A percentile compares a stretch with the other conserved stretches of the same genome.
phyloP scores from a whole-genome alignment of 352 stramenopile species.

The Globisporangium paroecandrum region DNA sequence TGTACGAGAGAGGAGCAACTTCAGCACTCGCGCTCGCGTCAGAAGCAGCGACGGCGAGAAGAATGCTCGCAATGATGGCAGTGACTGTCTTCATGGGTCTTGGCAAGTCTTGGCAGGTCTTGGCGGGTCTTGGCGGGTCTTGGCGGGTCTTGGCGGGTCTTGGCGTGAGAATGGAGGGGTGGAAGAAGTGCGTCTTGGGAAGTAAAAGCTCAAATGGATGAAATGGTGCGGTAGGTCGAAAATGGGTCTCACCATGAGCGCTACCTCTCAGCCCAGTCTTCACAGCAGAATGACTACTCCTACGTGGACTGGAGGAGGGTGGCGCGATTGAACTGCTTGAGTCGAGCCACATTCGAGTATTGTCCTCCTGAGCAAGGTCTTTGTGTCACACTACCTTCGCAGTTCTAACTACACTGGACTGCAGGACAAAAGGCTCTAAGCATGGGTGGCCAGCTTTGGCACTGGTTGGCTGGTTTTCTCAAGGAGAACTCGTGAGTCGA shows the following conservation, averaged over 20 bases:
- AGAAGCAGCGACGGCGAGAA: background rate
- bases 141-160: too few species aligned
- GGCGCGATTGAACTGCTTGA: background rate
- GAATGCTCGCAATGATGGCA: background rate
- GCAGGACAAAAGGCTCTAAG: background rate
- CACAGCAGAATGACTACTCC: too few species aligned
- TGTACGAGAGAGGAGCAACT: slow-evolving; percentile 5
- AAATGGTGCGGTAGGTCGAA: background rate
- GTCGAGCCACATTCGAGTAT: background rate
- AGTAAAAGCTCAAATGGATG: slow-evolving; percentile 1
- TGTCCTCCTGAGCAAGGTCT: background rate
- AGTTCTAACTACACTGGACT: background rate
- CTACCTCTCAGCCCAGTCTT: too few species aligned
- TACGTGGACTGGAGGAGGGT: background rate
- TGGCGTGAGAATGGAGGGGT: background rate
- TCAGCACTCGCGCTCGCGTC: background rate
- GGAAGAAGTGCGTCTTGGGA: background rate
- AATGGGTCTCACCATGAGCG: background rate
- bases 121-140: too few species aligned
- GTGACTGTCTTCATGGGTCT: background rate
- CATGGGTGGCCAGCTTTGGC: too few species aligned
- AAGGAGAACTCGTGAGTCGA: too few species aligned
- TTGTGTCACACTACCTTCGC: too few species aligned
- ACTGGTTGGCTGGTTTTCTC: too few species aligned
- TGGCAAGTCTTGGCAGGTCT: too few species aligned